phyloP scores from a whole-genome alignment of 768 basidiomycete genomes.

The Tylopilus cervinicoccineus region DNA sequence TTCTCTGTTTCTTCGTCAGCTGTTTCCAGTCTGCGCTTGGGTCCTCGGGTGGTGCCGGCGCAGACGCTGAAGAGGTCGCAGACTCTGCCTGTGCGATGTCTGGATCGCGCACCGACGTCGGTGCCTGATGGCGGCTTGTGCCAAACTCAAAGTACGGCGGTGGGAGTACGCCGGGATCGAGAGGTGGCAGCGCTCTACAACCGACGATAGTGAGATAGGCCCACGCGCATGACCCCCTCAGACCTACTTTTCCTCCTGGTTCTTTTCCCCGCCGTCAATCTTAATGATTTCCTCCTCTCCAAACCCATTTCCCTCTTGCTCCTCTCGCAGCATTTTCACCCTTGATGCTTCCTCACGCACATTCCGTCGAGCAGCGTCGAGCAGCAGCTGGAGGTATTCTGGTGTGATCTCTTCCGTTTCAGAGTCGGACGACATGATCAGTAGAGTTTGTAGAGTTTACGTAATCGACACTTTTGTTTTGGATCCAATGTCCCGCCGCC shows the following conservation, averaged over 20 bases:
- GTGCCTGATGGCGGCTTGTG: conserved; percentile 38
- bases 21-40: conserved; percentile 62
- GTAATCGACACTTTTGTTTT: not conserved
- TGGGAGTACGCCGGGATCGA: conserved; percentile 67
- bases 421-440: conserved; percentile 2
- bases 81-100: conserved; percentile 52
- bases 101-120: conserved; percentile 54
- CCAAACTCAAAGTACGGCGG: conserved; percentile 59
- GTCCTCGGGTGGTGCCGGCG: conserved; percentile 59
- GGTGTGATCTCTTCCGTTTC: conserved; percentile 44
- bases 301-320: conserved; percentile 19
- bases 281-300: conserved; percentile 56
- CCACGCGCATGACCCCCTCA: not conserved
- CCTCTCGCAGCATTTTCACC: conserved; percentile 23
- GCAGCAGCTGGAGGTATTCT: conserved; percentile 58
- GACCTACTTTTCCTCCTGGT: conserved; percentile 29
- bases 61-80: conserved; percentile 44
- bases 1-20: conserved; percentile 68
- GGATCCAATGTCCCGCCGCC: conserved; percentile 2
- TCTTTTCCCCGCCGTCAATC: conserved; percentile 35
- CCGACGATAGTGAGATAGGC: not conserved
- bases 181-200: conserved; percentile 52
- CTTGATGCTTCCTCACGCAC: conserved; percentile 33
- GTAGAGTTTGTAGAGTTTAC: not conserved
- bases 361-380: conserved; percentile 58